phyloP scores from a whole-genome alignment of 2,329 filamentous ascomycete species.

The Stagonosporopsis cucurbitacearum region DNA sequence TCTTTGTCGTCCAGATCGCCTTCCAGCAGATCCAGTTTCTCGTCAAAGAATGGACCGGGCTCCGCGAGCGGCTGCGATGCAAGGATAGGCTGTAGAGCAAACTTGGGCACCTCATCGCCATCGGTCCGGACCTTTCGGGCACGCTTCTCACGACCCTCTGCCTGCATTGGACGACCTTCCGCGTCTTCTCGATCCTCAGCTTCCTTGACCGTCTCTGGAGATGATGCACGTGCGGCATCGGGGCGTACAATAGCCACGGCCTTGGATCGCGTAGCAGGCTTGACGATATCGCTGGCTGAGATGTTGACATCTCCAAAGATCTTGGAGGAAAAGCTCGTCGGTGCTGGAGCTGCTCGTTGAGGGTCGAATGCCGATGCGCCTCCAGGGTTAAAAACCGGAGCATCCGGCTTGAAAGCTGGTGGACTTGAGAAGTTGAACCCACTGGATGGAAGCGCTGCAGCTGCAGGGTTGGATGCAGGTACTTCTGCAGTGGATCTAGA shows the following conservation, averaged over 20 bases:
- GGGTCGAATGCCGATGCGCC: slow-evolving; percentile 32
- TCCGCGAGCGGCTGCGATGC: slow-evolving; percentile 48
- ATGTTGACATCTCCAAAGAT: slow-evolving; percentile 57
- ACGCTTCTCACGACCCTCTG: slow-evolving; percentile 76
- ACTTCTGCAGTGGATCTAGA: slow-evolving; percentile 12
- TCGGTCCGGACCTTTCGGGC: slow-evolving; percentile 69
- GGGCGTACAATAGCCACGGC: slow-evolving; percentile 81
- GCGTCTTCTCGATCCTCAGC: slow-evolving; percentile 58
- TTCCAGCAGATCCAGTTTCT: slow-evolving; percentile 28
- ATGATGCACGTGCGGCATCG: slow-evolving; percentile 47
- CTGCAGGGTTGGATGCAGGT: slow-evolving; percentile 24
- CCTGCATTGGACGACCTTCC: slow-evolving; percentile 67
- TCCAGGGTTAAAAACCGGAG: slow-evolving; percentile 69
- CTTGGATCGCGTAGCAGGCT: slow-evolving; percentile 75
- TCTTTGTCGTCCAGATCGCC: slow-evolving; percentile 46
- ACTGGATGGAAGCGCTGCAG: slow-evolving; percentile 24
- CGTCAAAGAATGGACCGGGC: slow-evolving; percentile 33
- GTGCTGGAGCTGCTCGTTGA: slow-evolving; percentile 28
- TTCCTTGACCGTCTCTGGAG: slow-evolving; percentile 53
- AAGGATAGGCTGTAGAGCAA: slow-evolving; percentile 61
- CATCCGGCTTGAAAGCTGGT: slow-evolving; percentile 63
- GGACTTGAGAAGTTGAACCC: slow-evolving; percentile 36
- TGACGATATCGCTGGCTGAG: slow-evolving; percentile 66
- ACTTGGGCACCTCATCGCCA: slow-evolving; percentile 75
- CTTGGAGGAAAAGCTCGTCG: slow-evolving; percentile 42